phyloP scores from a whole-genome alignment of 352 stramenopile species.

The Globisporangium paddicum region DNA sequence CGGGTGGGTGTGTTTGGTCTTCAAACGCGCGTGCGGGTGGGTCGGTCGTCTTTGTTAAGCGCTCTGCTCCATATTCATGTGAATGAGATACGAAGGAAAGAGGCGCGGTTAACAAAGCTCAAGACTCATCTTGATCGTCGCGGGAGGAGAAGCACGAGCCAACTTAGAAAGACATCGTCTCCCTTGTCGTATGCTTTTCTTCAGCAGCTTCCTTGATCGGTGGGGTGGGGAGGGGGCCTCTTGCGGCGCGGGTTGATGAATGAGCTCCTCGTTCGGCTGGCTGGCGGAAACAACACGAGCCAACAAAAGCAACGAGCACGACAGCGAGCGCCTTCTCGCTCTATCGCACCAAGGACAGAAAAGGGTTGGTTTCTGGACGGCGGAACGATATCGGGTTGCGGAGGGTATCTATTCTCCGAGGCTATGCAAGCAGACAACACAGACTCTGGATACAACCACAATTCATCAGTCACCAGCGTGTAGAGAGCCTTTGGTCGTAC shows the following conservation, averaged over 20 bases:
- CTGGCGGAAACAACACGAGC: background rate
- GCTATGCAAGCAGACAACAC: background rate
- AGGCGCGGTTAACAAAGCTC: slow-evolving; percentile 55
- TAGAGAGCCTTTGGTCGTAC: too few species aligned
- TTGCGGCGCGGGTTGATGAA: slow-evolving; percentile 71
- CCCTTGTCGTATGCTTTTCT: slow-evolving; percentile 73
- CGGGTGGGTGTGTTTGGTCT: slow-evolving; percentile 41
- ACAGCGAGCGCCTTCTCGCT: background rate
- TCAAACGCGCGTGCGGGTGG: slow-evolving; percentile 34
- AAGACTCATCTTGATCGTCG: slow-evolving; percentile 78
- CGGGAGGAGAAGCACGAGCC: slow-evolving; percentile 53
- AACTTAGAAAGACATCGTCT: slow-evolving; percentile 90
- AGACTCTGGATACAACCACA: too few species aligned
- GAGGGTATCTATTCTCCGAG: background rate
- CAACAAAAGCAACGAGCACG: background rate
- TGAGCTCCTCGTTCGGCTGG: slow-evolving; percentile 19
- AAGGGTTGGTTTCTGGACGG: background rate
- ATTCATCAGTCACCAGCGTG: too few species aligned
- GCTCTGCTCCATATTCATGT: slow-evolving; percentile 50
- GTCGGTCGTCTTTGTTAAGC: slow-evolving; percentile 30
- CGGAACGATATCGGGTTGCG: background rate
- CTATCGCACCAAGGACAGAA: background rate
- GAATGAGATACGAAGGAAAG: slow-evolving; percentile 50
- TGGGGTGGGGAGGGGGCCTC: slow-evolving; percentile 51
- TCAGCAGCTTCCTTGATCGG: slow-evolving; percentile 59